These are phyloP conservation scores for Tricholoma terreum DNA, from an alignment of 768 basidiomycete genomes.

Conservation along the genomic window DNA sequence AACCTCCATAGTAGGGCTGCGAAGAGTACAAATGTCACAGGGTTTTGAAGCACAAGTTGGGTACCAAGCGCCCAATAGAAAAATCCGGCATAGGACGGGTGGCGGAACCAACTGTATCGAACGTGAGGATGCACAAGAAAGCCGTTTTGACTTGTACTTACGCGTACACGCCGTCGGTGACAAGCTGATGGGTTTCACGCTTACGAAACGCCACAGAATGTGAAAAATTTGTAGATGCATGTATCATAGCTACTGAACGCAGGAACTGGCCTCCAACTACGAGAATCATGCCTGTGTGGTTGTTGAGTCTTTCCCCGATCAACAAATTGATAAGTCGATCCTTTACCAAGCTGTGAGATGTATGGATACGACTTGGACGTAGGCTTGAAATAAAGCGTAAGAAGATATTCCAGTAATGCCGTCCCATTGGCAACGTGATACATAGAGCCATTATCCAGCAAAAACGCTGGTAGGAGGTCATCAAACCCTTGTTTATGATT, in stretches of 20 bases:
- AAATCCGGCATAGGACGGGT: slow-evolving; percentile 97
- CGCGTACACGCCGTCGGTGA: slow-evolving; percentile 89
- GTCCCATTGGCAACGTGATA: slow-evolving; percentile 84
- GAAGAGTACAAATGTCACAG: slow-evolving; percentile 67
- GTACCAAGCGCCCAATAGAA: slow-evolving; percentile 98
- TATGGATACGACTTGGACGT: slow-evolving; percentile 57
- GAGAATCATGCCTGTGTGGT: slow-evolving; percentile 54
- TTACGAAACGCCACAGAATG: slow-evolving; percentile 82
- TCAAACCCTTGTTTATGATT: background rate
- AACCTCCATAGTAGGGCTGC: slow-evolving; percentile 75
- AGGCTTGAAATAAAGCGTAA: slow-evolving; percentile 67
- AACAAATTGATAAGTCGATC: background rate
- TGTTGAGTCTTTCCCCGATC: background rate
- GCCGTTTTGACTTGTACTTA: slow-evolving; percentile 36
- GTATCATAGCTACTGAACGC: slow-evolving; percentile 93
- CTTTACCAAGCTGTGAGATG: slow-evolving; percentile 57
- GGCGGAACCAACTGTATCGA: slow-evolving; percentile 69
- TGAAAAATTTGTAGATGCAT: slow-evolving; percentile 91
- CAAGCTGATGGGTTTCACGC: slow-evolving; percentile 68
- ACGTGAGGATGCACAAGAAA: slow-evolving; percentile 1
- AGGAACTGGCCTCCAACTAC: slow-evolving; percentile 71
- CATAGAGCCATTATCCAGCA: slow-evolving; percentile 82
- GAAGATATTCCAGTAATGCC: slow-evolving; percentile 78
- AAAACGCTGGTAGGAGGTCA: slow-evolving; percentile 59
- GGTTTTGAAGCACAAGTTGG: slow-evolving; percentile 88